These are phyloP conservation scores for Exophiala spinifera DNA, from an alignment of 2,329 filamentous ascomycete genomes.

Conservation along the genomic window DNA sequence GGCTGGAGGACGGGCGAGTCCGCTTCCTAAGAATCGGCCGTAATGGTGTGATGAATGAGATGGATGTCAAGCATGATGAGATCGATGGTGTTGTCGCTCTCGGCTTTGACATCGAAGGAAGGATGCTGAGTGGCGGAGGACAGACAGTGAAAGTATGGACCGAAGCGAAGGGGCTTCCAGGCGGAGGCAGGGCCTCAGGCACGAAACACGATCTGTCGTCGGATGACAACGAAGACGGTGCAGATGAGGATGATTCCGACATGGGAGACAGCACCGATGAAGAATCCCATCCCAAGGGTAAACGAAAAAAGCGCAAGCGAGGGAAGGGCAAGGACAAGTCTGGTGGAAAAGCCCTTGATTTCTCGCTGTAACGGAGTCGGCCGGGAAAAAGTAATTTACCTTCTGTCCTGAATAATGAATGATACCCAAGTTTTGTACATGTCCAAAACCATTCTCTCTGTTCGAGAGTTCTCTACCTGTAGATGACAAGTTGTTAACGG, in stretches of 20 bases:
- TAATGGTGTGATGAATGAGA: slow-evolving; percentile 67
- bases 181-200: slow-evolving; percentile 34
- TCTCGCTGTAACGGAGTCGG: slow-evolving; percentile 17
- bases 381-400: background rate
- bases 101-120: slow-evolving; percentile 77
- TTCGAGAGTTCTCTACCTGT: no score
- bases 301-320: slow-evolving; percentile 47
- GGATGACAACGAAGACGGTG: slow-evolving; percentile 45
- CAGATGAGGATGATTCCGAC: slow-evolving; percentile 42
- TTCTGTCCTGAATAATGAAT: slow-evolving; percentile 4
- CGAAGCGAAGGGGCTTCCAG: slow-evolving; percentile 56
- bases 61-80: slow-evolving; percentile 70
- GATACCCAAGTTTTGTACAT: slow-evolving; percentile 8
- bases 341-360: slow-evolving; percentile 27
- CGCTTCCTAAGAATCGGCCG: slow-evolving; percentile 71
- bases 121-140: slow-evolving; percentile 88
- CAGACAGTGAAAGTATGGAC: slow-evolving; percentile 86
- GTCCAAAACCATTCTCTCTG: background rate
- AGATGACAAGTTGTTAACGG: no score
- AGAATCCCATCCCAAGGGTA: slow-evolving; percentile 46
- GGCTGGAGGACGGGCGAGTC: slow-evolving; percentile 75
- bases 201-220: slow-evolving; percentile 36
- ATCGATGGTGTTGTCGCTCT: slow-evolving; percentile 79
- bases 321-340: slow-evolving; percentile 42
- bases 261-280: slow-evolving; percentile 47